Evolutionary conservation across 169 alveolate species (phyloP).

Genomic region (Cryptosporidium andersoni): DNA sequence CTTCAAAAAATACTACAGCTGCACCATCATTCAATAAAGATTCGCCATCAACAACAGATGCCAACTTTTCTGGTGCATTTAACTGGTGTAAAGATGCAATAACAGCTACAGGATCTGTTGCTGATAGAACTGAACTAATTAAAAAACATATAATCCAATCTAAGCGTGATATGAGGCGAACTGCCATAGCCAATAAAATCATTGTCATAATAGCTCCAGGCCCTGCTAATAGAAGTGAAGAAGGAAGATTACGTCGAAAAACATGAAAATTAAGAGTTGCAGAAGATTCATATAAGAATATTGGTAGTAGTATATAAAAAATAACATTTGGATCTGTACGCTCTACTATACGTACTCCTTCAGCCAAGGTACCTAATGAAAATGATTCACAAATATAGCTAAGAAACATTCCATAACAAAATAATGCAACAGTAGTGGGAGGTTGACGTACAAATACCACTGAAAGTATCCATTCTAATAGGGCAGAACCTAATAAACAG

Average conservation of each 20-base stretch:
- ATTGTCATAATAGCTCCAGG: constrained; percentile 72
- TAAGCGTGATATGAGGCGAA: constrained; percentile 69
- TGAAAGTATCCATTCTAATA: constrained; percentile 65
- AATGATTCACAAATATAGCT: constrained; percentile 70
- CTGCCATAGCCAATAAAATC: constrained; percentile 72
- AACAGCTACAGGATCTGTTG: constrained; percentile 80
- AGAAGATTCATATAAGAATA: constrained; percentile 72
- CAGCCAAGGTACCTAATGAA: constrained; percentile 69
- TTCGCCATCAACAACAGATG: constrained; percentile 78
- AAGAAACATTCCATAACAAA: constrained; percentile 65
- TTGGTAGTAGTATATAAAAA: constrained; percentile 67
- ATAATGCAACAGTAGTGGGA: constrained; percentile 60
- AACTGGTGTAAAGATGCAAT: constrained; percentile 75
- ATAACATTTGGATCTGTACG: constrained; percentile 70
- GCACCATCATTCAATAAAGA: constrained; percentile 76
- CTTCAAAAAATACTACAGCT: constrained; percentile 73
- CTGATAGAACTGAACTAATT: constrained; percentile 75
- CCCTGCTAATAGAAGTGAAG: constrained; percentile 70
- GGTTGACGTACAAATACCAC: constrained; percentile 70
- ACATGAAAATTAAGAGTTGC: constrained; percentile 71
- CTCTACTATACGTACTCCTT: constrained; percentile 67
- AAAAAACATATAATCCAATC: constrained; percentile 71
- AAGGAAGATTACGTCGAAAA: constrained; percentile 48
- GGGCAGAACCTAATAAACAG: constrained; percentile 58
- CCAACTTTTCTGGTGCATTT: constrained; percentile 74